Base-by-base conservation (phyloP, 305 asterid genomes). In the Caryopteris hybrid region DNA sequence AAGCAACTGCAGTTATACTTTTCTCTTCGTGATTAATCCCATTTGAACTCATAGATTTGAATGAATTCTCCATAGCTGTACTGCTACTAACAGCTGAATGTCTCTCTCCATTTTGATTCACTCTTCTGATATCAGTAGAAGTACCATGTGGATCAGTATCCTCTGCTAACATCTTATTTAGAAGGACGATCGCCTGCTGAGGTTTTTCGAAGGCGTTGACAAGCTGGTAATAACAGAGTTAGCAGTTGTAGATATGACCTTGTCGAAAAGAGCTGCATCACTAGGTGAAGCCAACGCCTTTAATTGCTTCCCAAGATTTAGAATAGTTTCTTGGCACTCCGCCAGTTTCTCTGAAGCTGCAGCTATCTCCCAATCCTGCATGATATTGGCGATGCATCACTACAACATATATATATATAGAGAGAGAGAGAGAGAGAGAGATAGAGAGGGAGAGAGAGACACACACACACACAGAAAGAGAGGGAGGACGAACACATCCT, bases 281-380 rank as follows among this genome's bases (percentile, higher is more conserved):
- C 58, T 70, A 4, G 96, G 87, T 54, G 86, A 80, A 76, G 95
- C 96, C 82, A 89, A 55, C 23, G 96, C 92, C 77, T 89, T 88
- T 80, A 92, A 74, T 76, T 92, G 96, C 82, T 87, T 89, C 68
- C 96, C 98, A 39, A 86, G 86, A 83, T 83, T 86, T 65, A 82
- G 69, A 70, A 92, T 89, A n/a, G 98, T 89, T 80, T 87, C 96
- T 76, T 92, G 96, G 82, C 98, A 92, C 75, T 89, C 87, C 0
- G 92, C 96, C 66, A 92, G 61, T 78, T 83, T 89, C 80, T 81
- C 94, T 14, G 96, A 86, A 83, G 96, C 96, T 78, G 84, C 87
- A 47, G 78, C 78, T 16, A 89, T 84, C 80, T 92, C 96, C 86
- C 79, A 64, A 75, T 86, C 96, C 96, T 92, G 50, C 62, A 63